Evolutionary conservation across 2,329 filamentous ascomycete species (phyloP), one percentile per base, ranked within the genome.

Genomic region (Curvularia eragrostidis): DNA sequence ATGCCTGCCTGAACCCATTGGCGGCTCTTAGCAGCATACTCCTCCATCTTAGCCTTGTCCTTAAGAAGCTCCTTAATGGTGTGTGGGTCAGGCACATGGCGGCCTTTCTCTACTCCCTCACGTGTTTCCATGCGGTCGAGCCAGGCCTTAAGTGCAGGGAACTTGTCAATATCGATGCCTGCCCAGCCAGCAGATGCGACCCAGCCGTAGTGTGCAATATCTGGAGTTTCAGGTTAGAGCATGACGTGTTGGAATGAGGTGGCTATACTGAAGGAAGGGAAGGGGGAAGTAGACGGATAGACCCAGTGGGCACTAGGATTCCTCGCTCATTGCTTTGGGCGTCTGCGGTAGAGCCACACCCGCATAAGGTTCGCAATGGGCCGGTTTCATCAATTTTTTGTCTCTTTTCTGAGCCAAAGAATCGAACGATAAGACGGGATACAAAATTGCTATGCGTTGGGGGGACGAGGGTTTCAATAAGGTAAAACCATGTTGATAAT

Each of bases 151-250:
- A 97, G 74, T 48, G 85, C 75, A 2, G 91, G 91, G 77, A 94
- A 96, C 58, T 93, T 87, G 1, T 87, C 80, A 53, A 94, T 86
- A 49, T 92, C 85, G 42, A 92, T 73, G 15, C 88, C 88, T 0
- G 83, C 80, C 81, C 88, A 86, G 15, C 80, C 78, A 1, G 85
- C 81, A 1, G 77, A 74, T 4, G 87, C 82, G 4, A 94, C 83
- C 91, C 92, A 96, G 24, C 91, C 91, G 85, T 89, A 93, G 74
- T 86, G 86, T 41, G 91, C 82, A 59, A 97, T 90, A 74, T 97
- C 93, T 73, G 23, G 21, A 13, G 6, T 23, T 48, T 48, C 15
- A 8, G 49, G 51, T 62, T 52, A 60, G n/a, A n/a, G 58, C 32
- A 18, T 12, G 24, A 41, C 21, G 7, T 15, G 15, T 38, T 12